Evolutionary conservation across 768 basidiomycete genomes (phyloP), one percentile per base, ranked within the genome.

Genomic region (Mycena kentingensis): DNA sequence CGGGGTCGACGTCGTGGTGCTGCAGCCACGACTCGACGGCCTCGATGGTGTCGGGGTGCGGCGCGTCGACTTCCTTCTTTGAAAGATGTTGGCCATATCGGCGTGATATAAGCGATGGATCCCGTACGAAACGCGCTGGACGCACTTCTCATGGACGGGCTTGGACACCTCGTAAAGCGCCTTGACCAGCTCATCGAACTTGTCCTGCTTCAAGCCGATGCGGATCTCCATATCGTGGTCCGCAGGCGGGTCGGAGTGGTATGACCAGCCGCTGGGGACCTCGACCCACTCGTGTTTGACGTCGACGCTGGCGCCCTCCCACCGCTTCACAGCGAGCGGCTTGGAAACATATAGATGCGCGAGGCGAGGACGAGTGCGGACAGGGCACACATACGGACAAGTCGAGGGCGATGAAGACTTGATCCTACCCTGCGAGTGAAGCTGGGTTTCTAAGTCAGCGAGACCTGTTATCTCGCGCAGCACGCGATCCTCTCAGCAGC

Each of bases 21-120:
- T 68, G 67, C 3, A 90, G 71, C 87, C 88, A 90, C 45, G 77
- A 73, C 29, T 80, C 73, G 43, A 89, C 83, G 1, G 71, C 64
- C 26, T 75, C 67, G n/a, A 85, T 43, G 29, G 80, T 81, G 54
- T 79, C 76, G 73, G n/a, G 73, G 54, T 82, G 76, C 4, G 88
- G 88, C 5, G 63, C 74, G 22, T 88, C 84, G 3, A 85, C 84
- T 55, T 88, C 81, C 49, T 77, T 79, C 69, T 86, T 87, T 31
- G 85, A 78, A 42, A 89, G 67, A 57, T 83, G 74, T 15, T 74
- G 70, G 0, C 82, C 83, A 52, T 76, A 77, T 46, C 76, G 73
- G 32, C 5, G 13, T 18, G 3, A n/a, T 12, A 44, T 5, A 31
- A 26, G 50, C 26, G 39, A 32, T 3, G 34, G 37, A 31, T n/a